Evolutionary conservation across 179 eudicot genomes (phyloP).

Genomic region (Kewa caespitosa): DNA sequence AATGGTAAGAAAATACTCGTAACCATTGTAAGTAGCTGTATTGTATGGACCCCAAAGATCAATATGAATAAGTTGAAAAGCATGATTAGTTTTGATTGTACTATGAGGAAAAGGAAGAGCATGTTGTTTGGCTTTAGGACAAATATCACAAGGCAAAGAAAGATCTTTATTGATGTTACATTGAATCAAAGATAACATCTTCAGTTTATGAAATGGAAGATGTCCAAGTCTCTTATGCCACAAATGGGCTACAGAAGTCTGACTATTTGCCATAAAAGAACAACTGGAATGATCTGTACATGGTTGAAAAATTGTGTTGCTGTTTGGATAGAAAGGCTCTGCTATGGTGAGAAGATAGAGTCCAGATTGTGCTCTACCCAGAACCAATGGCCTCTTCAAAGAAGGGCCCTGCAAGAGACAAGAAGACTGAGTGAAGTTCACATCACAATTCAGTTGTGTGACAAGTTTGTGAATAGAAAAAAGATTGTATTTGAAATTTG

Average conservation of each 20-base stretch:
- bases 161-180: too few species aligned
- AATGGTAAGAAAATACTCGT: not conserved
- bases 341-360: too few species aligned
- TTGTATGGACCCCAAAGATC: not conserved
- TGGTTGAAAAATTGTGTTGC: not conserved
- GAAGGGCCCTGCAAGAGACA: conserved; percentile 7
- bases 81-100: not conserved
- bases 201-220: not conserved
- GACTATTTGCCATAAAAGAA: not conserved
- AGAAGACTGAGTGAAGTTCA: not conserved
- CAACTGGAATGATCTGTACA: not conserved
- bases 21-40: not conserved
- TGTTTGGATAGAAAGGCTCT: not conserved
- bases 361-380: not conserved
- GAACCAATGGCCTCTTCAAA: not conserved
- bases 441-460: not conserved
- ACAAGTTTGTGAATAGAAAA: not conserved
- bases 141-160: not conserved
- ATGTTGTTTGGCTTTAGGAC: not conserved
- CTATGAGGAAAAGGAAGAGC: not conserved
- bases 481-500: not conserved
- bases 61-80: not conserved
- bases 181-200: not conserved
- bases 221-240: not conserved
- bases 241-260: not conserved